Conservation (phyloP, 2,329 filamentous ascomycete genomes). For the Sporothrix inflata region DNA sequence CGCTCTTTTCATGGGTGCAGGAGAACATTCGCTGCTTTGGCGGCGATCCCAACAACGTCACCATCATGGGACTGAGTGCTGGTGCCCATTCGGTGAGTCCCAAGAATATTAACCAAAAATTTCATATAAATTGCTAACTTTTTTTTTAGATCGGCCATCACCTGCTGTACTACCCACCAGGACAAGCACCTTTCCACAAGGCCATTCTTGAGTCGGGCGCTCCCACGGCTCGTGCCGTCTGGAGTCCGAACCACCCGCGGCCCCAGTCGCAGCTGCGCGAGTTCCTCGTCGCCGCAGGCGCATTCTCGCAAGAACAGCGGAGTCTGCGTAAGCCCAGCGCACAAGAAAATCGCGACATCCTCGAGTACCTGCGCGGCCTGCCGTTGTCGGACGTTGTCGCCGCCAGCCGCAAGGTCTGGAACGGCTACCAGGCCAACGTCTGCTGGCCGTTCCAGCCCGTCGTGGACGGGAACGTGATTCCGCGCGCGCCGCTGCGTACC, state of each 20-base stretch:
- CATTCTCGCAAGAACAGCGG: conserved; percentile 38
- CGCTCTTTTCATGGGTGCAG: conserved; percentile 62
- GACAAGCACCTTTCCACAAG: conserved; percentile 52
- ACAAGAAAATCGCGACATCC: conserved; percentile 51
- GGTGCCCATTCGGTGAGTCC: conserved; percentile 64
- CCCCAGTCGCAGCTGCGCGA: conserved; percentile 60
- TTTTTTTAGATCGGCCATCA: conserved; percentile 70
- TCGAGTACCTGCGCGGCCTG: conserved; percentile 53
- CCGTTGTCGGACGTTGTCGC: conserved; percentile 44
- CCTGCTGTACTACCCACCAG: conserved; percentile 53
- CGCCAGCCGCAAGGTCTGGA: conserved; percentile 51
- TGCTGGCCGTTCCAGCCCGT: conserved; percentile 71
- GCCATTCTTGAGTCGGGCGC: conserved; percentile 62
- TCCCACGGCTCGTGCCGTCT: conserved; percentile 58
- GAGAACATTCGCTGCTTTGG: conserved; percentile 64
- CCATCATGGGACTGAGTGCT: conserved; percentile 64
- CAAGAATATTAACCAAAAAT: too few relatives aligned
- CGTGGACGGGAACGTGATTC: conserved; percentile 63
- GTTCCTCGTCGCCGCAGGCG: conserved; percentile 55
- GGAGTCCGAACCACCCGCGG: conserved; percentile 56
- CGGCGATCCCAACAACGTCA: conserved; percentile 61
- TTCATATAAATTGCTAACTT: too few relatives aligned
- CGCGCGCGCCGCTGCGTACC: conserved; percentile 60
- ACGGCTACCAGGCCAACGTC: conserved; percentile 48
- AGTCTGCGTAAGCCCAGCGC: background rate